phyloP scores from a whole-genome alignment of 164 flowering plant species.

The Chimonanthus praecox region DNA sequence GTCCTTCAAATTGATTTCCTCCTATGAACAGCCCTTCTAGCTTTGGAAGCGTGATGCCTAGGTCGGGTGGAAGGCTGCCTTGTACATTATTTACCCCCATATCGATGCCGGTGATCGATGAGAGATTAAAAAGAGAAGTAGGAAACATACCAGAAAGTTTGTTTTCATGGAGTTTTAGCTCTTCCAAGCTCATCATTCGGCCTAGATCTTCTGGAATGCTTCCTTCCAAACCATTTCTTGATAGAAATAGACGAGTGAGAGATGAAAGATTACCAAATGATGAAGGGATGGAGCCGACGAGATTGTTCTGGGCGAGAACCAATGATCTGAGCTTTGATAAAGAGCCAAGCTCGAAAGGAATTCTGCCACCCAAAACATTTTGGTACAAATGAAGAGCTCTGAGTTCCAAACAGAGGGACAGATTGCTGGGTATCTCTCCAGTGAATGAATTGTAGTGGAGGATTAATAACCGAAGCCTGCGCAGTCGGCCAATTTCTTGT shows the following conservation, averaged over 20 bases:
- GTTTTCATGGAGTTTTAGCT: conserved; percentile 9
- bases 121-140: conserved; percentile 17
- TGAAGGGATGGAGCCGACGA: conserved; percentile 26
- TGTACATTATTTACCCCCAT: conserved; percentile 8
- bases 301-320: conserved; percentile 18
- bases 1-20: not conserved
- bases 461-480: conserved; percentile 23
- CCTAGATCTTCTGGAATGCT: conserved; percentile 18
- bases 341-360: not conserved
- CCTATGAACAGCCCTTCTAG: not conserved
- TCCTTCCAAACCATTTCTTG: conserved; percentile 22
- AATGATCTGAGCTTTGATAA: conserved; percentile 9
- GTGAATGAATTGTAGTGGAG: conserved; percentile 24
- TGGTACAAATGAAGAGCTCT: not conserved
- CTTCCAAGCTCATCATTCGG: conserved; percentile 5
- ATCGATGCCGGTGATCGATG: not conserved
- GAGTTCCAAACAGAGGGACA: conserved; percentile 20
- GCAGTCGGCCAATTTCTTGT: conserved; percentile 20
- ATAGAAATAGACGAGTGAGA: conserved; percentile 9
- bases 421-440: conserved; percentile 29
- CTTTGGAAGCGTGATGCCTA: conserved; percentile 19
- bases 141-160: conserved; percentile 24
- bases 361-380: conserved; percentile 8
- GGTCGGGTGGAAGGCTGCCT: conserved; percentile 18
- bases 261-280: conserved; percentile 34